phyloP scores from a whole-genome alignment of 2,329 filamentous ascomycete species.

The Rhinocladiella similis region DNA sequence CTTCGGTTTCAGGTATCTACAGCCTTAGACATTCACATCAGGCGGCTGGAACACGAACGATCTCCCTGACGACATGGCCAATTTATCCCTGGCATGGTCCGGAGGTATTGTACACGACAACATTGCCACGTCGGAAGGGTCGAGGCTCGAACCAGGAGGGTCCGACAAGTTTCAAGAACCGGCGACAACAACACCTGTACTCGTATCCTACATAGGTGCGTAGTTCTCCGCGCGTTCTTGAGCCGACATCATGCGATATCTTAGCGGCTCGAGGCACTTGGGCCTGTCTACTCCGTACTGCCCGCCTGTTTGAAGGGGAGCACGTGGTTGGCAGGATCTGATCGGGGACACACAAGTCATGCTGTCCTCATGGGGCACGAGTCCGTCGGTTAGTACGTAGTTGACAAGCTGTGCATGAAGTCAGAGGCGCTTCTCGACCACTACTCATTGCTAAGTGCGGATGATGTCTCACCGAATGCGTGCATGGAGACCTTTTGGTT shows the following conservation, averaged over 20 bases:
- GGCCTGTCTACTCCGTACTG: not conserved
- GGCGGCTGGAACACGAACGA: not conserved
- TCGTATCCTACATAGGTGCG: too few species aligned
- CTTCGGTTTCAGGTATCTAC: not conserved
- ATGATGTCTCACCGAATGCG: too few species aligned
- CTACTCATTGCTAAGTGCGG: too few species aligned
- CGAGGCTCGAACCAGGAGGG: not conserved
- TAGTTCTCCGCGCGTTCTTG: too few species aligned
- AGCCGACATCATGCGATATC: too few species aligned
- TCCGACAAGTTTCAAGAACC: not conserved
- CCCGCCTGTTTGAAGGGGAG: not conserved
- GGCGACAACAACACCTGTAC: not conserved
- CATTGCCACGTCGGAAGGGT: not conserved
- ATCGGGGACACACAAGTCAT: not conserved
- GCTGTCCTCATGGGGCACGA: not conserved
- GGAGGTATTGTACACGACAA: not conserved
- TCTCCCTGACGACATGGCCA: not conserved
- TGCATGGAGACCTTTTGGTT: too few species aligned
- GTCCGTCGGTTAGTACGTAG: not conserved
- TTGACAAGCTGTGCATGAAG: not conserved
- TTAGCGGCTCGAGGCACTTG: not conserved
- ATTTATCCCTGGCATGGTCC: not conserved
- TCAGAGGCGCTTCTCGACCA: not conserved
- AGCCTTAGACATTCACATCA: not conserved
- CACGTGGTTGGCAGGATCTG: constrained; percentile 7